These are phyloP conservation scores for Xylaria sp. DNA, from an alignment of 2,329 filamentous ascomycete genomes.

Conservation along the genomic window DNA sequence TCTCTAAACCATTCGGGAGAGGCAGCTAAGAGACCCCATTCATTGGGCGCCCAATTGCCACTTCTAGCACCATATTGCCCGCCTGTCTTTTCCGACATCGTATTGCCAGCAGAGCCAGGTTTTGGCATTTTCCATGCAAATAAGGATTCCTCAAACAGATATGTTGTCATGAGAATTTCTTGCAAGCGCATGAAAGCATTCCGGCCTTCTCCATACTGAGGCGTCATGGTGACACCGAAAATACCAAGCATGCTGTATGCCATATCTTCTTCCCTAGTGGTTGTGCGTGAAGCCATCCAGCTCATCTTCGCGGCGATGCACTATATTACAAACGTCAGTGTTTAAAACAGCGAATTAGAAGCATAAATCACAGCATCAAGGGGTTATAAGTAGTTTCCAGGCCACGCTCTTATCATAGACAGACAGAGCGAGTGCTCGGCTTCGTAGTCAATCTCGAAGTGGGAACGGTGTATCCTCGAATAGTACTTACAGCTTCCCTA, in stretches of 20 bases:
- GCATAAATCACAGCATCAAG: background rate
- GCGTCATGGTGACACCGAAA: slow-evolving; percentile 48
- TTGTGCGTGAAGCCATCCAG: slow-evolving; percentile 45
- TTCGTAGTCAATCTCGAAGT: background rate
- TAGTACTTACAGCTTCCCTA: slow-evolving; percentile 27
- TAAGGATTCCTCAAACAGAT: slow-evolving; percentile 23
- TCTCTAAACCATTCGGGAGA: background rate
- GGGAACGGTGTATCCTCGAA: too few species aligned
- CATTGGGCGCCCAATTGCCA: background rate
- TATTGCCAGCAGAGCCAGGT: background rate
- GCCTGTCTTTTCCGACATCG: background rate
- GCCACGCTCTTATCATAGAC: background rate
- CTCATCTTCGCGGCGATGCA: slow-evolving; percentile 48
- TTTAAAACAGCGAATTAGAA: background rate
- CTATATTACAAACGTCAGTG: background rate
- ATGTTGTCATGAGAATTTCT: slow-evolving; percentile 5
- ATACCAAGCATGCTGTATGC: slow-evolving; percentile 49
- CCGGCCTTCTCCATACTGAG: slow-evolving; percentile 48
- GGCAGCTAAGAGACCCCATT: slow-evolving; percentile 10
- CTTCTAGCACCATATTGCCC: background rate
- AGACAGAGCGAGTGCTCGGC: background rate
- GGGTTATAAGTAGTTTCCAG: background rate
- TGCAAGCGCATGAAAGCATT: slow-evolving; percentile 44
- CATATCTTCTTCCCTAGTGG: slow-evolving; percentile 40
- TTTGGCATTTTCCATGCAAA: slow-evolving; percentile 25